Base-by-base conservation (phyloP, 1,284 basidiomycete genomes). In the Tetrapyrgos nigripes region DNA sequence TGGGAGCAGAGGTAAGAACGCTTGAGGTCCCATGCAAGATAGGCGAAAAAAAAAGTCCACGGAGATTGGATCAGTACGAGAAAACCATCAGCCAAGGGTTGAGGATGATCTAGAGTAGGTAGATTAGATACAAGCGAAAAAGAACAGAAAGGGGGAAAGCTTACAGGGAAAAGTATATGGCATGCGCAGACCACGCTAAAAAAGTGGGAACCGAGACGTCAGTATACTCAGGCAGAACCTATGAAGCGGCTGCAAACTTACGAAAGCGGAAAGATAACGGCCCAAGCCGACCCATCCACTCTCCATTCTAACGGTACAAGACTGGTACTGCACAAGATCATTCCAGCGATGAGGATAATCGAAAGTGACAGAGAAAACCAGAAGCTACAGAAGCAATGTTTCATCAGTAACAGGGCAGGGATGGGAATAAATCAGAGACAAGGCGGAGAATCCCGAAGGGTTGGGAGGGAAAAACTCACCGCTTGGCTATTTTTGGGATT, bases 401-500 rank as follows among this genome's bases (percentile, higher is more conserved):
- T 14, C 8, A 14, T 33, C 8, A 14, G 14, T 14, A 8, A 33
- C 31, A 8, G 9, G 31, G 8, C 31, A 33, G 8, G 31, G 31
- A 33, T 33, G 31, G 14, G 8, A 33, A 14, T 8, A 33, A 9
- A 24, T 6, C 8, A 45, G 43, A 45, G 19, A 19, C 9, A 24
- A 45, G n/a, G 43, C 19, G 19, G 9, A 45, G 43, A 45, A 45
- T 24, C 11, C 3, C 24, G 23, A 27, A 21, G 23, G 21, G 9
- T 44, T 35, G 19, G 13, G 9, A 21, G 33, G 11, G 14, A 27
- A 28, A 19, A 24, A 44, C 53, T 40, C 50, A 78, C 78, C 89
- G 79, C 66, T 86, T 86, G 53, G 85, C 74, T 71, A 94, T 94
- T 66, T 85, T 87, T 0, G 93, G 93, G 23, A 94, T 89, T 72